Percentiles rank a stretch among this genome's conserved stretches.
phyloP scores from a whole-genome alignment of 352 stramenopile genomes.

The Phytophthora pseudosyringae region DNA sequence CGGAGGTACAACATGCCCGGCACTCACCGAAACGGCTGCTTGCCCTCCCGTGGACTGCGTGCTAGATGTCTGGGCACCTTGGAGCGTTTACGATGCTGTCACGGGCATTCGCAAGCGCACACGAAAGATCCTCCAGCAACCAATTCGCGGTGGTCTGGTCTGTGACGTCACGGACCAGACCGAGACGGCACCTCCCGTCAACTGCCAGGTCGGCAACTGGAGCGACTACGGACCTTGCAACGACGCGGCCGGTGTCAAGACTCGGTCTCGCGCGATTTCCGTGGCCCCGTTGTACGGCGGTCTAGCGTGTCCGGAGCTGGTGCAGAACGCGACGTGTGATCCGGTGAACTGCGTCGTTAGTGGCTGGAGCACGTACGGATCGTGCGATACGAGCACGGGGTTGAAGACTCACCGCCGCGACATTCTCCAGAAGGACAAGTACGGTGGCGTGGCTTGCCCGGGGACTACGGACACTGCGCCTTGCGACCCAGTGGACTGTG shows the following conservation, averaged over 20 bases:
- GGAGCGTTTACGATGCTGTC: slow-evolving; percentile 47
- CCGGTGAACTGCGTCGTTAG: slow-evolving; percentile 62
- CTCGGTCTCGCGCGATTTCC: slow-evolving; percentile 39
- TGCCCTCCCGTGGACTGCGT: slow-evolving; percentile 56
- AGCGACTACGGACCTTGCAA: slow-evolving; percentile 52
- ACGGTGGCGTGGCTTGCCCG: slow-evolving; percentile 41
- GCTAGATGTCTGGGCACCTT: slow-evolving; percentile 47
- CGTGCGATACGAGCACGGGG: slow-evolving; percentile 38
- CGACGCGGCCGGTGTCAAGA: slow-evolving; percentile 35
- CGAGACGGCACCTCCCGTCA: slow-evolving; percentile 47
- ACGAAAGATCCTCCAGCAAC: slow-evolving; percentile 32
- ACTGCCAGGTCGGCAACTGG: slow-evolving; percentile 63
- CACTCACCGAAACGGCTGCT: slow-evolving; percentile 30
- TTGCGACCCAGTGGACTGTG: slow-evolving; percentile 54
- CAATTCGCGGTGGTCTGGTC: slow-evolving; percentile 46
- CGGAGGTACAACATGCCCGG: slow-evolving; percentile 36
- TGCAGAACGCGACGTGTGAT: slow-evolving; percentile 51
- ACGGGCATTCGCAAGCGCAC: slow-evolving; percentile 44
- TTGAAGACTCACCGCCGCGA: slow-evolving; percentile 48
- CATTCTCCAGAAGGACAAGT: slow-evolving; percentile 41
- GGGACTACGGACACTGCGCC: slow-evolving; percentile 26
- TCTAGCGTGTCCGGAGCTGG: slow-evolving; percentile 41
- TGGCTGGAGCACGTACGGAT: slow-evolving; percentile 43
- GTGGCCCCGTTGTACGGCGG: slow-evolving; percentile 52
- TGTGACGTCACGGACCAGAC: slow-evolving; percentile 42